Conservation (phyloP, 805 yeast genomes). For the Suhomyces canberraensis region DNA sequence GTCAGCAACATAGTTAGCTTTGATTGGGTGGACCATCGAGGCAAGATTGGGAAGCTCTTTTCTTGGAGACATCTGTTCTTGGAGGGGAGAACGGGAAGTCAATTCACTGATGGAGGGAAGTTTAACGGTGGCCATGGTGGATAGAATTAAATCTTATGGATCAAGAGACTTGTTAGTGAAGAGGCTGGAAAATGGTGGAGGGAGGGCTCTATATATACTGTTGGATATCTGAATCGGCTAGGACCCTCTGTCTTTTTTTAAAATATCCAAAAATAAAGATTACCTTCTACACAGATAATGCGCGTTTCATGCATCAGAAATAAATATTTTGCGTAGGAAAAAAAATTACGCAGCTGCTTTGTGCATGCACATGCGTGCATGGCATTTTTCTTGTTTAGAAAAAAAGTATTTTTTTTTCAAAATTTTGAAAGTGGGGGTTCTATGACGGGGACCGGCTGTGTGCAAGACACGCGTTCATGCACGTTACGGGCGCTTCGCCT, state of each 20-base stretch:
- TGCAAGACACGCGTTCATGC: too few relatives aligned
- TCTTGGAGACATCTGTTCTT: slow-evolving; percentile 7
- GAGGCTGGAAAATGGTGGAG: background rate
- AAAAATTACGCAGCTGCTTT: too few relatives aligned
- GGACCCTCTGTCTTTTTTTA: slow-evolving; percentile 3
- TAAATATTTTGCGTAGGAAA: too few relatives aligned
- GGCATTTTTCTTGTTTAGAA: too few relatives aligned
- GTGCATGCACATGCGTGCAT: too few relatives aligned
- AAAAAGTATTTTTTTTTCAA: too few relatives aligned
- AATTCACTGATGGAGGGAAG: slow-evolving; percentile 15
- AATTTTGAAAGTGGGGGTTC: too few relatives aligned
- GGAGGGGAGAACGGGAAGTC: slow-evolving; percentile 9
- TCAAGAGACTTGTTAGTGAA: too few relatives aligned
- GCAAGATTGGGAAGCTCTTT: slow-evolving; percentile 6
- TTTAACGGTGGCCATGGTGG: slow-evolving; percentile 6
- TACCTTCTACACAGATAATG: slow-evolving; percentile 5
- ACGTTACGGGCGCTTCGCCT: too few relatives aligned
- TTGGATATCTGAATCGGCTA: slow-evolving; percentile 5
- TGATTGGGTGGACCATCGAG: slow-evolving; percentile 4
- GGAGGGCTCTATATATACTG: slow-evolving; percentile 5
- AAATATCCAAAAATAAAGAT: slow-evolving; percentile 1
- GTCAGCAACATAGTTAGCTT: slow-evolving; percentile 10
- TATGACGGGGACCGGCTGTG: too few relatives aligned
- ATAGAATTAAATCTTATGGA: background rate
- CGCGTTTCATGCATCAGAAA: slow-evolving; percentile 7